Evolutionary conservation across 2,329 filamentous ascomycete genomes (phyloP), one percentile per base, ranked within the genome.

Genomic region (Ascochyta fabae): DNA sequence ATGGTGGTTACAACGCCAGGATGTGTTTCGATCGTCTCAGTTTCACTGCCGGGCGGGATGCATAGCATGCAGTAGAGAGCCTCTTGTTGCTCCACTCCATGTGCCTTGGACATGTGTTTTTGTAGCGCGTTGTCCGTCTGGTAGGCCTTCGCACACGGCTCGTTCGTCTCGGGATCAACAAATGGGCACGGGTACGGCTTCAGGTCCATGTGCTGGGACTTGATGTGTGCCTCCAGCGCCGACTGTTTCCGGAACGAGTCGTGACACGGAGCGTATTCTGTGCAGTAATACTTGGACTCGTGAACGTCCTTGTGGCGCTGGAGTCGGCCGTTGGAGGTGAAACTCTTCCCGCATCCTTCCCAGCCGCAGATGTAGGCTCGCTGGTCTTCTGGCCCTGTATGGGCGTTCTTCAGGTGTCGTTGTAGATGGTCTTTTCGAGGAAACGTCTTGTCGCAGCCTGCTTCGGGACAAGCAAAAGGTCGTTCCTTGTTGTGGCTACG

Each of bases 211-310:
- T 98, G 94, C 12, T 87, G 88, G 9, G 86, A 85, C 49, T 88
- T 86, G 60, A 96, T 85, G 72, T 98, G 94, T 47, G 90, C 88
- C 71, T 93, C 87, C 15, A 97, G 82, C 0, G 92, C 96, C 62
- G 92, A 87, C 71, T 92, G 89, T 76, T 96, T 97, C 58, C 94
- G 86, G 74, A 97, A 98, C 19, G 86, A 86, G 76, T 91, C 85
- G 16, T 84, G 83, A 76, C 92, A 96, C 0, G 84, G 85, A 1
- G 84, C 82, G 64, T 86, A 88, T 31, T 86, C 88, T 22, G 83
- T 86, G 70, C 92, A 96, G 48, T 89, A 84, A 70, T 95, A 88
- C 63, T 88, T 85, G 48, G 88, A 89, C 68, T 89, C 84, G 73
- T 97, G 93, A 1, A 90, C 86, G n/a, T 87, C 84, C 45, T 88